Conservation (phyloP, 768 basidiomycete genomes). For the Lanmaoa rubissima region DNA sequence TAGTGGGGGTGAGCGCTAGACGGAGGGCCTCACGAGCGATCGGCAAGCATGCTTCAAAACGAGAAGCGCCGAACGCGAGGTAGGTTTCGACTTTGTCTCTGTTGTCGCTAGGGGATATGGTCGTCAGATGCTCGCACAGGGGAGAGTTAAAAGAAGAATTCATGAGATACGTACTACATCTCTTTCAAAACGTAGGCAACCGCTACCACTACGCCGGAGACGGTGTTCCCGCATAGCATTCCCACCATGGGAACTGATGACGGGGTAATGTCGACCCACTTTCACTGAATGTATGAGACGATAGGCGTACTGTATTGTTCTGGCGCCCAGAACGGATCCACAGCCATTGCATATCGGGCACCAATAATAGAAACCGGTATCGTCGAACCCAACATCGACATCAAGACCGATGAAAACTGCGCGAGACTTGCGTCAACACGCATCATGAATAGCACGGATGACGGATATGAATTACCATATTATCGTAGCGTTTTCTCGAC, state of each 20-base stretch:
- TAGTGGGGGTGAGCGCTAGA: slow-evolving; percentile 73
- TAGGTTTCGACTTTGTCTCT: slow-evolving; percentile 83
- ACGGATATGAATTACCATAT: slow-evolving; percentile 57
- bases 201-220: slow-evolving; percentile 72
- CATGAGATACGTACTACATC: slow-evolving; percentile 50
- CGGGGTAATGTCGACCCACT: slow-evolving; percentile 1
- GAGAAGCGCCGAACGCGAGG: slow-evolving; percentile 81
- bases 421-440: slow-evolving; percentile 7
- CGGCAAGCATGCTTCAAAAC: slow-evolving; percentile 81
- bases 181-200: slow-evolving; percentile 73
- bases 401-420: slow-evolving; percentile 61
- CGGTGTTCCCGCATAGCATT: slow-evolving; percentile 81
- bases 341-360: slow-evolving; percentile 69
- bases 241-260: slow-evolving; percentile 73
- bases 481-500: slow-evolving; percentile 62
- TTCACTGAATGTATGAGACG: no score
- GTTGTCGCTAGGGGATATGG: slow-evolving; percentile 56
- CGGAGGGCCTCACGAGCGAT: slow-evolving; percentile 77
- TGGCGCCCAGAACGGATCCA: slow-evolving; percentile 80
- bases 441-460: not conserved
- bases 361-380: slow-evolving; percentile 80
- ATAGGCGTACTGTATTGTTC: slow-evolving; percentile 66
- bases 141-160: not conserved
- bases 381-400: slow-evolving; percentile 71
- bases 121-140: not conserved